Evolutionary conservation across 2,329 filamentous ascomycete species (phyloP), one percentile per base, ranked within the genome.

Genomic region (Aquanectria penicillioides): DNA sequence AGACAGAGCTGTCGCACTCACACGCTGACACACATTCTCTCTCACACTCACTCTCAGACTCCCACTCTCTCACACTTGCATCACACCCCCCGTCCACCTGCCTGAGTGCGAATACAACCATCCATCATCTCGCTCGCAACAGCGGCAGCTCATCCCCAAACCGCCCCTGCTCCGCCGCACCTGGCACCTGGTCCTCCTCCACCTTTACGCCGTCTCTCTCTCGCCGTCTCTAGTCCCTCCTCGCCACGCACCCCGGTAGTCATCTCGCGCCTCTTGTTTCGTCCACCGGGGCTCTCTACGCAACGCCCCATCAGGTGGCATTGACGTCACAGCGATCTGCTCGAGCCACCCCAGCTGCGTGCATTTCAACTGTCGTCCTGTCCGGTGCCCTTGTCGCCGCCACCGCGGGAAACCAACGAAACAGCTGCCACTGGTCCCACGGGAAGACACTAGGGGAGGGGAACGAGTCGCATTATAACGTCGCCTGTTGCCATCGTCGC

Each of bases 271-370:
- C 40, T 40, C 33, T 65, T 50, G 22, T 64, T 47, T 54, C 53
- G 55, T 36, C 57, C 62, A 55, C 51, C 31, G 29, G 31, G n/a
- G n/a, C n/a, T 23, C 22, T 52, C 17, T 37, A 55, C 56, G 29
- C 56, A 50, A 26, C 37, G 22, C 15, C 40, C 57, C 52, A 66
- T 69, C 67, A 69, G 67, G 66, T 64, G 67, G 67, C 67, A 66
- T 69, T 69, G 67, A 69, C 67, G 67, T 69, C 67, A 69, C 60
- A 36, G 52, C 26, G 50, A 37, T 48, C 53, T 63, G 49, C 46
- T 55, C 49, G 43, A 43, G 57, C 53, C 41, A 52, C 40, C 28
- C 41, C 20, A 31, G 36, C 23, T 57, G 51, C 60, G 51, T 40
- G 52, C 47, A 49, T 54, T 61, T 41, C 26, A 49, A 44, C 20